Percentiles rank a stretch among this genome's conserved stretches.
phyloP scores from a whole-genome alignment of 177 flowering plant species.

The Vitis hybrid region DNA sequence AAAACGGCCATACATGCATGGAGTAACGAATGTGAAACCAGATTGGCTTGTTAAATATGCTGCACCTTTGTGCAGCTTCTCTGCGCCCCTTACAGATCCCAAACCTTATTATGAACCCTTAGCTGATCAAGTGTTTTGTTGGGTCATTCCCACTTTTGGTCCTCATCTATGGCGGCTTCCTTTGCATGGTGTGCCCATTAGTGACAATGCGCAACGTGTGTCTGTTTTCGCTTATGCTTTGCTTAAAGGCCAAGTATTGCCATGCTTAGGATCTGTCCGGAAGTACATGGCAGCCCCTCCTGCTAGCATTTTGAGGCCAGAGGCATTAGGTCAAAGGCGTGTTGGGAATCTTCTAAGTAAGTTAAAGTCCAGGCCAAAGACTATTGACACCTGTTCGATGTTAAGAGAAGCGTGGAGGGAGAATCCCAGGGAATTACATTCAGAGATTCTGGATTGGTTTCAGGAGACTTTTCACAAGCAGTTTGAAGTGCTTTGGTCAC shows the following conservation, averaged over 20 bases:
- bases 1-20: constrained; percentile 88
- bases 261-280: constrained; percentile 59
- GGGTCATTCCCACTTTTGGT: constrained; percentile 72
- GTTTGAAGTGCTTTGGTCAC: constrained; percentile 66
- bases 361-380: constrained; percentile 31
- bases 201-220: constrained; percentile 37
- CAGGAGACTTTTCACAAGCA: constrained; percentile 45
- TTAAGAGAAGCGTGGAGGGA: constrained; percentile 64
- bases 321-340: constrained; percentile 61
- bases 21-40: constrained; percentile 69
- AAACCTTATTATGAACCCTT: constrained; percentile 68
- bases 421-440: constrained; percentile 48
- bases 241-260: constrained; percentile 82
- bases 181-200: constrained; percentile 46
- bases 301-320: constrained; percentile 56
- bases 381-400: constrained; percentile 54
- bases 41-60: constrained; percentile 84
- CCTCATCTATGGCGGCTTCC: constrained; percentile 85
- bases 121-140: constrained; percentile 56
- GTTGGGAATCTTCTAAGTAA: constrained; percentile 70
- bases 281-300: constrained; percentile 60
- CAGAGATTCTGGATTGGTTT: constrained; percentile 77
- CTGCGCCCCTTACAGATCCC: constrained; percentile 73
- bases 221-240: constrained; percentile 75
- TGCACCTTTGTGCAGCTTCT: constrained; percentile 58